Conservation (phyloP, 176 grass and related monocot genomes). For the Musa schizocarpa region DNA sequence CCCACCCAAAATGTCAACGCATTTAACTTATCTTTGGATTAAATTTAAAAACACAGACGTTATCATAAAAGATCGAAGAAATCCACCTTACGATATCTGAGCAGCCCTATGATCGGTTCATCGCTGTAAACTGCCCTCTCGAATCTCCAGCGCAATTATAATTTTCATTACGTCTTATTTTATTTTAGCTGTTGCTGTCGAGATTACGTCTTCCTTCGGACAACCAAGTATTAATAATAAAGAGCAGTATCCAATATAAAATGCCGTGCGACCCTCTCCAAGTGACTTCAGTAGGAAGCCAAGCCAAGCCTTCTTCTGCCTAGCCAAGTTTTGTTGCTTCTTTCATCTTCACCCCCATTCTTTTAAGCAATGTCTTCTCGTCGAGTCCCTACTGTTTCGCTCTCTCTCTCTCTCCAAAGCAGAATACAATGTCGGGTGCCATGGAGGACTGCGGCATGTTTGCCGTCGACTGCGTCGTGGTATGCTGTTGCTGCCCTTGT, state of each 20-base stretch:
- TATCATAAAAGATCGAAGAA: too few species aligned
- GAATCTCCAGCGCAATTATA: too few species aligned
- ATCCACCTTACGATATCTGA: too few species aligned
- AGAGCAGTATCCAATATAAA: not conserved
- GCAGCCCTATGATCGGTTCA: too few species aligned
- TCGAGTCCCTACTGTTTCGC: not conserved
- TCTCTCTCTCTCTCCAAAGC: not conserved
- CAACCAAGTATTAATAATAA: not conserved
- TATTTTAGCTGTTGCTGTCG: not conserved
- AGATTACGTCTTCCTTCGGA: not conserved
- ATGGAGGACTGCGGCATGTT: slow-evolving; percentile 29
- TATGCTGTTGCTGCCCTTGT: slow-evolving; percentile 16
- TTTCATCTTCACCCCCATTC: not conserved
- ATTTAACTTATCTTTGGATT: too few species aligned
- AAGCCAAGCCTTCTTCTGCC: not conserved
- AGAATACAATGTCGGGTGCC: not conserved
- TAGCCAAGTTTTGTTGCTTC: not conserved
- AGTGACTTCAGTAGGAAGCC: not conserved
- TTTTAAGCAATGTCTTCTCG: slow-evolving; percentile 11
- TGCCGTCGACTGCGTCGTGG: slow-evolving; percentile 13
- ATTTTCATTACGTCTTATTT: not conserved
- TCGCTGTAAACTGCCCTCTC: too few species aligned
- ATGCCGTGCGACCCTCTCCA: slow-evolving; percentile 4
- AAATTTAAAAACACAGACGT: too few species aligned
- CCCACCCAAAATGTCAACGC: too few species aligned